Evolutionary conservation across 352 stramenopile species (phyloP), one percentile per base, ranked within the genome.

Genomic region (Phytophthora pistaciae): DNA sequence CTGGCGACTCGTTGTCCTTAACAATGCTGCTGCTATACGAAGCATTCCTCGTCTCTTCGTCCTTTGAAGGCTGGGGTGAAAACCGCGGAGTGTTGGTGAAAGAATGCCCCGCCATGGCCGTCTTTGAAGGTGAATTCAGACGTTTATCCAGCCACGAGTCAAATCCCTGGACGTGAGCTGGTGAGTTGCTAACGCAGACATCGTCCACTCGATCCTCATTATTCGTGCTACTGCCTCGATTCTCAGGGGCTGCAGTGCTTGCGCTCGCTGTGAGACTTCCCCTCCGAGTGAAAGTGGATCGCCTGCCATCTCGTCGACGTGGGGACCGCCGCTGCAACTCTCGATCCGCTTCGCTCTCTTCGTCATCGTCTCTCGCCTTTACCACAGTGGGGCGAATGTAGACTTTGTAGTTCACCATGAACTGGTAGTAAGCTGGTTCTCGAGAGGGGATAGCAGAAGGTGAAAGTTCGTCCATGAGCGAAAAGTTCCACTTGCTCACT

Each of bases 351-450:
- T 54, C 48, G 48, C 52, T 61, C 8, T 65, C 56, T 21, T 70
- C 65, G 29, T 60, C 56, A 13, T 64, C 59, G 29, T 46, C 60
- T 3, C 27, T 40, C 7, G 13, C 36, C 20, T 23, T 68, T 21
- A 50, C 25, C 11, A 31, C 52, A 9, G 52, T 53, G 5, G 46
- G 36, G 0, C 72, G 82, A 20, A 90, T 70, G 13, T 73, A 63
- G 7, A 91, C 76, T 64, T 84, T 85, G 68, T 91, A 92, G 53
- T 81, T 83, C 3, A 40, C 54, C 82, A 91, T 92, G 60, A 88
- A 83, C 20, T 79, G 56, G 62, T 80, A 90, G 61, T 84, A 92
- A 8, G 53, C 66, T 1, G 72, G 56, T 63, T 89, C 75, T 56
- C 72, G 78, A 6, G 85, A 92, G 8, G 85, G 83, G 25, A 92